A percentile compares a stretch with the other conserved stretches of the same genome.
These are phyloP conservation scores for Aaosphaeria pasadenensis DNA, from an alignment of 2,329 filamentous ascomycete species.

Conservation along the genomic window DNA sequence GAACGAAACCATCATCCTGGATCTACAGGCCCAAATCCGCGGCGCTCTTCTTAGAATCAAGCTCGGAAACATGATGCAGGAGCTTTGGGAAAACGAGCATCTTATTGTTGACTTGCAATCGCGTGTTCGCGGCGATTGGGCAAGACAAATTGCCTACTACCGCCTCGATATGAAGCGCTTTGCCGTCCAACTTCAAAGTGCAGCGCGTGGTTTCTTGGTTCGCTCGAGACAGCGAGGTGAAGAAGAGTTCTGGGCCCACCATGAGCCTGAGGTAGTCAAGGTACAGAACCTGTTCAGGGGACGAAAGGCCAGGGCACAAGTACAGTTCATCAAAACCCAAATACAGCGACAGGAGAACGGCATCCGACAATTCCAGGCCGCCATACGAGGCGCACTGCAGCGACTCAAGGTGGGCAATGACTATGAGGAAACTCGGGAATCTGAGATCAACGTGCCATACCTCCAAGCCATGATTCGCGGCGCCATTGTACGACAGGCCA, in stretches of 20 bases:
- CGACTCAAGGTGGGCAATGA: constrained; percentile 46
- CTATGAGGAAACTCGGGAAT: constrained; percentile 60
- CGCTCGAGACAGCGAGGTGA: constrained; percentile 62
- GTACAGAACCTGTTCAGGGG: constrained; percentile 80
- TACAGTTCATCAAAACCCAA: constrained; percentile 46
- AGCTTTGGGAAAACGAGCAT: constrained; percentile 82
- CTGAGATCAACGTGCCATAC: constrained; percentile 56
- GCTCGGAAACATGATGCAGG: constrained; percentile 80
- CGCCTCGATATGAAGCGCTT: constrained; percentile 79
- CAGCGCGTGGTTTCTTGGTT: constrained; percentile 71
- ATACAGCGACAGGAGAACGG: constrained; percentile 46
- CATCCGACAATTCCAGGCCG: constrained; percentile 55
- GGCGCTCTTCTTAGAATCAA: constrained; percentile 75
- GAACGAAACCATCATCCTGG: constrained; percentile 67
- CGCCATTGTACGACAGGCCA: constrained; percentile 59
- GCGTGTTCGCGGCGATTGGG: constrained; percentile 81
- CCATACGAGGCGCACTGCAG: constrained; percentile 49
- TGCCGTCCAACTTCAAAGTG: constrained; percentile 75
- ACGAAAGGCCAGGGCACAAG: constrained; percentile 50
- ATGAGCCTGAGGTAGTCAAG: constrained; percentile 69
- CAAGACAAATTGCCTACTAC: constrained; percentile 79
- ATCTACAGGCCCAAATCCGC: constrained; percentile 83
- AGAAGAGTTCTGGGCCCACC: constrained; percentile 66
- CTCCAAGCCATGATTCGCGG: constrained; percentile 61
- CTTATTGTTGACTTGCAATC: constrained; percentile 79